phyloP scores from a whole-genome alignment of 306 rosid species.

The Alnus rubra region DNA sequence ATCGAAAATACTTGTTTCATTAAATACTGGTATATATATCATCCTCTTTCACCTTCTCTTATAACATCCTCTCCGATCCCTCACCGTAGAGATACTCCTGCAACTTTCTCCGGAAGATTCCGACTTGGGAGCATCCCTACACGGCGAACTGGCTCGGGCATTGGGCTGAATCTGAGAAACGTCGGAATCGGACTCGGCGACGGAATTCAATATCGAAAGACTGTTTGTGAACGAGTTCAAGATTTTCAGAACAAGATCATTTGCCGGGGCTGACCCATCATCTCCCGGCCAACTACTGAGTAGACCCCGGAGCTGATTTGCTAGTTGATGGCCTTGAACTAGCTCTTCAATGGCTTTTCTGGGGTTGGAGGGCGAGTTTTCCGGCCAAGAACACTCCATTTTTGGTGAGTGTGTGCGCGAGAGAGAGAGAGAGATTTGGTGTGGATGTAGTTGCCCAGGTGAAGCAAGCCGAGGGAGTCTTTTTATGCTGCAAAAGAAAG shows the following conservation, averaged over 20 bases:
- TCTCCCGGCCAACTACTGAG: slow-evolving; percentile 2
- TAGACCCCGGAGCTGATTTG: slow-evolving; percentile 30
- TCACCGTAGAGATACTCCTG: slow-evolving; percentile 25
- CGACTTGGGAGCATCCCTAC: slow-evolving; percentile 29
- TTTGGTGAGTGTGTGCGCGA: neutral
- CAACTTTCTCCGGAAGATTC: slow-evolving; percentile 49
- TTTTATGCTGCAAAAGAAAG: neutral
- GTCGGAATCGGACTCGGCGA: neutral
- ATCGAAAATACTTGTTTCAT: neutral
- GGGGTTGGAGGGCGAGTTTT: neutral
- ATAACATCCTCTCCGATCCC: slow-evolving; percentile 52
- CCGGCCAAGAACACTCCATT: slow-evolving; percentile 11
- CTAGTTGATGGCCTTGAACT: slow-evolving; percentile 38
- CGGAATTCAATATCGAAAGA: slow-evolving; percentile 32
- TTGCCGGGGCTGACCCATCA: slow-evolving; percentile 11
- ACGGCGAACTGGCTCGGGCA: neutral
- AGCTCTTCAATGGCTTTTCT: slow-evolving; percentile 40
- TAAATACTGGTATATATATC: no score
- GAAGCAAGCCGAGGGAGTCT: neutral
- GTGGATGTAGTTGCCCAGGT: neutral
- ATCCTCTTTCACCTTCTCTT: slow-evolving; percentile 53
- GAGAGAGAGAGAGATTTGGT: neutral
- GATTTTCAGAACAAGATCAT: slow-evolving; percentile 36
- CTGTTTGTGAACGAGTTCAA: slow-evolving; percentile 42
- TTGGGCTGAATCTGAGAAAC: slow-evolving; percentile 12